Evolutionary conservation across 495 filamentous ascomycete species (phyloP).

Genomic region (Hypoxylon perforatum): DNA sequence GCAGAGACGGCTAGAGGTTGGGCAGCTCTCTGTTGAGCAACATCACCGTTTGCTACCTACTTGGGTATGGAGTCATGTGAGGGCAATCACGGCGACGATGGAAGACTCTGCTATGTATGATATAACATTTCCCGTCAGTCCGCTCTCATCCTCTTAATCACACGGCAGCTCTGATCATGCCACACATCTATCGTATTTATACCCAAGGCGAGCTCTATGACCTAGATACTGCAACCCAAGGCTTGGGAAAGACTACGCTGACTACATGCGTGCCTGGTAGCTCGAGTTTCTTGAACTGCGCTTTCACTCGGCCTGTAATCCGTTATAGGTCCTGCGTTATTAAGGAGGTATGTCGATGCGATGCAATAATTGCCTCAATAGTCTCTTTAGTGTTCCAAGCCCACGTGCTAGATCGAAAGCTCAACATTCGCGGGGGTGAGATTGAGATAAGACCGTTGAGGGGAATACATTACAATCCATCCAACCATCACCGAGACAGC

Average conservation of each 20-base stretch:
- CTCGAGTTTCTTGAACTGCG: slow-evolving; percentile 6
- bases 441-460: slow-evolving; percentile 16
- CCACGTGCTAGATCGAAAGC: slow-evolving; percentile 37
- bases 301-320: slow-evolving; percentile 5
- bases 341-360: slow-evolving; percentile 8
- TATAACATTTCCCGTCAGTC: background rate
- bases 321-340: slow-evolving; percentile 25
- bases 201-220: slow-evolving; percentile 9
- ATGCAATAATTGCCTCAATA: slow-evolving; percentile 31
- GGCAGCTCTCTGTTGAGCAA: slow-evolving; percentile 12
- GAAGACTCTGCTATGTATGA: background rate
- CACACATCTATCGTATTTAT: slow-evolving; percentile 16
- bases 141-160: slow-evolving; percentile 18
- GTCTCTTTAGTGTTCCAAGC: slow-evolving; percentile 6
- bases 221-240: slow-evolving; percentile 29
- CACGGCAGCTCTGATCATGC: slow-evolving; percentile 14
- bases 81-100: slow-evolving; percentile 7
- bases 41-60: slow-evolving; percentile 5
- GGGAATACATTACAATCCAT: background rate
- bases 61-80: slow-evolving; percentile 17
- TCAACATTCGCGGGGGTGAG: slow-evolving; percentile 37
- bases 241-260: slow-evolving; percentile 22
- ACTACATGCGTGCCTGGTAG: background rate
- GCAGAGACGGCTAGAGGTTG: background rate
- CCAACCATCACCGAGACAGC: slow-evolving; percentile 22